Percentiles rank a stretch among this genome's conserved stretches.
phyloP scores from a whole-genome alignment of 306 rosid genomes.

The Purshia tridentata region DNA sequence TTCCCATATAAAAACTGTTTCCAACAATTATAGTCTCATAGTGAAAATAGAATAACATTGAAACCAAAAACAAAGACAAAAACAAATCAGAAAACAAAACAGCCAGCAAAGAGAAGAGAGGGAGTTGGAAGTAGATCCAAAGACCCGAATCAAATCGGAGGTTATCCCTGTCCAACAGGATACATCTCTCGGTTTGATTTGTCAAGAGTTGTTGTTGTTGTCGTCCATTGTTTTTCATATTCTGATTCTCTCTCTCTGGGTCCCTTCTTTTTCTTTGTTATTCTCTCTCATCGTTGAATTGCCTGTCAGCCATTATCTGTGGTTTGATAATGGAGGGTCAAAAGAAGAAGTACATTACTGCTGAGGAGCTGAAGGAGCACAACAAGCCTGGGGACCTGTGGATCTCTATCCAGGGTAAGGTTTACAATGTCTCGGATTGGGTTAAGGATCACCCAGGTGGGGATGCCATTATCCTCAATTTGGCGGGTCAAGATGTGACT shows the following conservation, averaged over 20 bases:
- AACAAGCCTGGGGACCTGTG: conserved; percentile 35
- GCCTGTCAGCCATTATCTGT: too few species aligned
- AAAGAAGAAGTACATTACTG: conserved; percentile 29
- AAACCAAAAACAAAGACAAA: background rate
- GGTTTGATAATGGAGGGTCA: conserved; percentile 13
- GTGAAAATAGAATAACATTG: background rate
- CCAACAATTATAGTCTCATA: background rate
- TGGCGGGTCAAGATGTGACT: conserved; percentile 37
- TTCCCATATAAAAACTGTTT: background rate
- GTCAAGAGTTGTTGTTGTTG: background rate
- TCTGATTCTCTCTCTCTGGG: too few species aligned
- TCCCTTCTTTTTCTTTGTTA: background rate
- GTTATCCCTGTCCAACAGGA: background rate
- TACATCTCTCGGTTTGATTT: background rate
- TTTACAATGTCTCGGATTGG: conserved; percentile 40
- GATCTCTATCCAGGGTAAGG: conserved; percentile 44
- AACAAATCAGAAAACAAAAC: background rate
- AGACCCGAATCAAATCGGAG: conserved; percentile 7
- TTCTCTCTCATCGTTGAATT: background rate
- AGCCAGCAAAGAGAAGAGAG: background rate
- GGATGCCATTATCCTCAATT: conserved; percentile 12
- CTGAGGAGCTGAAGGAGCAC: conserved; percentile 37
- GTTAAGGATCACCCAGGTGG: conserved; percentile 40
- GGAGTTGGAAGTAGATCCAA: background rate
- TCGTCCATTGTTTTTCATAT: too few species aligned